phyloP scores from a whole-genome alignment of 2,329 filamentous ascomycete species.

The Phyllosticta capitalensis region DNA sequence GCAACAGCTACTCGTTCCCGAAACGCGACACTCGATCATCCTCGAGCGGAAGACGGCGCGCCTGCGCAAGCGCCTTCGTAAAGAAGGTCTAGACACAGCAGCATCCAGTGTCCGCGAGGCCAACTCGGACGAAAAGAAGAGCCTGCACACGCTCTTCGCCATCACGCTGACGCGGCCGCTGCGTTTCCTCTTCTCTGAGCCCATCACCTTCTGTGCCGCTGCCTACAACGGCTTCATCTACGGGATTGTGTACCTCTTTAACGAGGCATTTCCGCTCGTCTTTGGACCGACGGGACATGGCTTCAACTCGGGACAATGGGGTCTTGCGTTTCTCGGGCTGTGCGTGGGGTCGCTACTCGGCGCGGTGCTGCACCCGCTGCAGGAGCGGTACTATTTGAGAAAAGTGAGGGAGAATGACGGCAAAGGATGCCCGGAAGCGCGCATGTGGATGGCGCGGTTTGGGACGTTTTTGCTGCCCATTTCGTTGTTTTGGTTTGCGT shows the following conservation, averaged over 20 bases:
- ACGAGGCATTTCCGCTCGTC: slow-evolving; percentile 15
- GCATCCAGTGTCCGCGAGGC: slow-evolving; percentile 5
- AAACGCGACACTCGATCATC: slow-evolving; percentile 22
- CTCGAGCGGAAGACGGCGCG: slow-evolving; percentile 36
- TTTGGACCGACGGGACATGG: slow-evolving; percentile 12
- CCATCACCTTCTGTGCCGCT: slow-evolving; percentile 30
- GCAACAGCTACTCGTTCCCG: slow-evolving; percentile 17
- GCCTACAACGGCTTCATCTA: slow-evolving; percentile 15
- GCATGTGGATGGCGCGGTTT: slow-evolving; percentile 15
- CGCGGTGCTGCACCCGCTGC: slow-evolving; percentile 12
- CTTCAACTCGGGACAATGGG: slow-evolving; percentile 16
- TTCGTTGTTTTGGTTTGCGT: slow-evolving; percentile 22
- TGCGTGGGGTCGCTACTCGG: slow-evolving; percentile 16
- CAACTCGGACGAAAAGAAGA: slow-evolving; percentile 7
- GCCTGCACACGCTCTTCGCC: slow-evolving; percentile 12
- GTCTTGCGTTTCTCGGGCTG: slow-evolving; percentile 18
- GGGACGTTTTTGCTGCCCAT: slow-evolving; percentile 15
- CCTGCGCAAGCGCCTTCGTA: slow-evolving; percentile 38
- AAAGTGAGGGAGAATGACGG: slow-evolving; percentile 15
- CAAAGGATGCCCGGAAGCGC: slow-evolving; percentile 19
- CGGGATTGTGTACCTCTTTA: slow-evolving; percentile 15
- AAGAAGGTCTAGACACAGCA: slow-evolving; percentile 1
- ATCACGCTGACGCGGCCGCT: slow-evolving; percentile 15
- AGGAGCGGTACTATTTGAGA: slow-evolving; percentile 16
- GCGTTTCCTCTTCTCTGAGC: slow-evolving; percentile 15